Percentiles rank a stretch among this genome's conserved stretches.
Conservation (phyloP, 23 red algal genomes). For the Chondrus crispus region DNA sequence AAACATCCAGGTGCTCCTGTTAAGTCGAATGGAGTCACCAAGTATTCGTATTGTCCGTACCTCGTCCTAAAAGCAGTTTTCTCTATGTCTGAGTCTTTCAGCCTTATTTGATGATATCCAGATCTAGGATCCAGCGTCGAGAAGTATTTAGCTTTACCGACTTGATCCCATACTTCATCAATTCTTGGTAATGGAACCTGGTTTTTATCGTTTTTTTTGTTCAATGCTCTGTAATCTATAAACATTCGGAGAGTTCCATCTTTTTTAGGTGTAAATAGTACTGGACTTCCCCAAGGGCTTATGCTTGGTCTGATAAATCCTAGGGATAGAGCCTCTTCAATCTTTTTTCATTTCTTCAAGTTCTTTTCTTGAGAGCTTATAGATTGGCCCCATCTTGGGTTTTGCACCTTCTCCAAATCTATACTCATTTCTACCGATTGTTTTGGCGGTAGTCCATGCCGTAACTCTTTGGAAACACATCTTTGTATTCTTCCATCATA, state of each 20-base stretch:
- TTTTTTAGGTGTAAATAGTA: slow-evolving; percentile 12
- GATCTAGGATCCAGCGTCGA: neutral
- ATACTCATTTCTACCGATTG: neutral
- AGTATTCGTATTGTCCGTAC: neutral
- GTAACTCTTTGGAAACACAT: neutral
- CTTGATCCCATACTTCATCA: slow-evolving; percentile 10
- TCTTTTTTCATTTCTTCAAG: neutral
- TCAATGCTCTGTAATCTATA: slow-evolving; percentile 27
- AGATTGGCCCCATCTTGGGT: neutral
- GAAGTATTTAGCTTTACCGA: neutral
- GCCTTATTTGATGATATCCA: slow-evolving; percentile 14
- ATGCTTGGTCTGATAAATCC: neutral
- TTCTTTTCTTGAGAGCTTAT: neutral
- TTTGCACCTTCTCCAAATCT: neutral
- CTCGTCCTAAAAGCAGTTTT: slow-evolving; percentile 4
- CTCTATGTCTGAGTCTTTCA: neutral
- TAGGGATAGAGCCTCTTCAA: neutral
- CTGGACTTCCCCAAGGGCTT: slow-evolving; percentile 16
- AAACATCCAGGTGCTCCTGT: neutral
- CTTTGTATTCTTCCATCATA: neutral
- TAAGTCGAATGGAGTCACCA: neutral
- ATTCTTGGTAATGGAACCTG: neutral
- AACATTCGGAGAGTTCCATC: neutral
- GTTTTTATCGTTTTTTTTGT: slow-evolving; percentile 2
- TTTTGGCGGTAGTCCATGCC: neutral